phyloP scores from a whole-genome alignment of 805 yeast species.

The Candida chauliodis region DNA sequence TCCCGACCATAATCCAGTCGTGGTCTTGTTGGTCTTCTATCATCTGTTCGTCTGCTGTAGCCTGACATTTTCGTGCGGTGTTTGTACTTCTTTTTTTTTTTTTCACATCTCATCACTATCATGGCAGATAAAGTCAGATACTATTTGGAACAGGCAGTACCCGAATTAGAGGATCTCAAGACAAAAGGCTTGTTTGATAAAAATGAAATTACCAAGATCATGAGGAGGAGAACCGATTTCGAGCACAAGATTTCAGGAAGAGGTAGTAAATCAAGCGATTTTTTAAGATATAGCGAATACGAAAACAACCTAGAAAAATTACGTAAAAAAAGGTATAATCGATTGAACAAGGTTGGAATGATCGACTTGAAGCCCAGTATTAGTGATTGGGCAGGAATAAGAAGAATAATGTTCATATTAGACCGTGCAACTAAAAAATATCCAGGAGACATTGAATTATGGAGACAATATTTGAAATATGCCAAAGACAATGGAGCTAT shows the following conservation, averaged over 20 bases:
- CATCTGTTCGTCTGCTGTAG: constrained; percentile 7
- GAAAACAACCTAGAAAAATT: constrained; percentile 77
- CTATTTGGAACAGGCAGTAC: constrained; percentile 68
- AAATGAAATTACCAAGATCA: constrained; percentile 75
- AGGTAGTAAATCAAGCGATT: constrained; percentile 77
- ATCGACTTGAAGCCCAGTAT: constrained; percentile 61
- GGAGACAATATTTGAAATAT: constrained; percentile 73
- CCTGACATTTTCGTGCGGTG: constrained; percentile 4
- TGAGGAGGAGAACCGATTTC: constrained; percentile 92
- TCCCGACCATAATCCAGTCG: not conserved
- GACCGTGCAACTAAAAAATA: constrained; percentile 79
- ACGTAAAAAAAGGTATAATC: constrained; percentile 62
- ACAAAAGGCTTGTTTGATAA: constrained; percentile 78
- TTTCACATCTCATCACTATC: constrained; percentile 5
- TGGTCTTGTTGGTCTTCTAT: not conserved
- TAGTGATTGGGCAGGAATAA: constrained; percentile 83
- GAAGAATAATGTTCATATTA: constrained; percentile 76
- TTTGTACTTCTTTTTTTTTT: not conserved
- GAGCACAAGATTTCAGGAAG: constrained; percentile 87
- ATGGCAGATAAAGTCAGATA: constrained; percentile 49
- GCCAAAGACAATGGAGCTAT: constrained; percentile 66
- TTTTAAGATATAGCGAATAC: constrained; percentile 70
- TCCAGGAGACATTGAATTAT: constrained; percentile 71
- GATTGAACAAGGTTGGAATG: constrained; percentile 55
- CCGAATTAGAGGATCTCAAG: constrained; percentile 86